Evolutionary conservation across 768 basidiomycete genomes (phyloP), one percentile per base, ranked within the genome.

Genomic region (Lactarius quietus): DNA sequence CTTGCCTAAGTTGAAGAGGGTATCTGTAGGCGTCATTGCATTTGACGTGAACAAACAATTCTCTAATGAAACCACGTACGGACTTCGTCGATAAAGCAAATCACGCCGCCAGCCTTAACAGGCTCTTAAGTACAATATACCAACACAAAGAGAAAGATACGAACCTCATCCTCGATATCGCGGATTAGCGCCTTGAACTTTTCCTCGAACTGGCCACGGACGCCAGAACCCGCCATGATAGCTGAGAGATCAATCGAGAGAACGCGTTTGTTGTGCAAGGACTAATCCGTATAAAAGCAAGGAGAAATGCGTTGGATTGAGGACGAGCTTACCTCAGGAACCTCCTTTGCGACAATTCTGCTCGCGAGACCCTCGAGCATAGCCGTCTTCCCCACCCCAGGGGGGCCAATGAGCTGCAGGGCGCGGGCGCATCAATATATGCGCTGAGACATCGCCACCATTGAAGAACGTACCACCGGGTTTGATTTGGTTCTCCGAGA

Each of bases 71-170:
- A 23, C 4, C 36, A 86, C 90, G 77, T 71, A 92, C 90, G 94
- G 59, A 96, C 87, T 85, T 96, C 93, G 70, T 95, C 94, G 60
- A 96, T 95, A 76, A 96, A 96, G 72, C 91, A 93, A 41, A 95
- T 95, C 9, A 93, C 87, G 52, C 89, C 86, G 23, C 90, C 87
- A 3, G 83, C 81, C 85, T 86, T 57, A 23, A 66, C 0, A 33
- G n/a, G 17, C 1, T 5, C 12, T 36, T 36, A 36, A 12, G 8
- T 6, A 10, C 6, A 6, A 14, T 72, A 68, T 63, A 75, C 64
- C 51, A 74, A 66, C 39, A 70, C 64, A 55, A 75, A 71, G 45
- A 68, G 73, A 57, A 6, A 59, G 59, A 39, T n/a, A n/a, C 80
- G 55, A 60, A 82, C 86, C 79, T 93, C 90, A 15, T 87, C 90